These are phyloP conservation scores for Aegilops umbellulata DNA, from an alignment of 176 grass and related monocot genomes.

Conservation along the genomic window DNA sequence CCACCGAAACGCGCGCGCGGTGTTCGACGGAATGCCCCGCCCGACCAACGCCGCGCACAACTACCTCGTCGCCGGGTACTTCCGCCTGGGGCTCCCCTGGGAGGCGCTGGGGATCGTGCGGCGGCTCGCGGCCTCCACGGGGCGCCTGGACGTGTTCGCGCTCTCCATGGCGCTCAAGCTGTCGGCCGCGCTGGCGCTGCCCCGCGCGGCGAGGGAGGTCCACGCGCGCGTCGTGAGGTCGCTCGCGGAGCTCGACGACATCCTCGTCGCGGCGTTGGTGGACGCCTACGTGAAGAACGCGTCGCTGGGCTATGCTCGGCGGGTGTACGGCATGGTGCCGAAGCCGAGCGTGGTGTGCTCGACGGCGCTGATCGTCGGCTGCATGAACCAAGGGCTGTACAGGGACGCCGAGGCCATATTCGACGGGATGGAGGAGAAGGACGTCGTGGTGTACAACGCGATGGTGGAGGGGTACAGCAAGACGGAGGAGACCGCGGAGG, in stretches of 20 bases:
- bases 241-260: conserved; percentile 42
- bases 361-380: conserved; percentile 77
- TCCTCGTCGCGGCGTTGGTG: conserved; percentile 58
- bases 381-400: conserved; percentile 54
- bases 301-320: conserved; percentile 43
- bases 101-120: conserved; percentile 58
- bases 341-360: conserved; percentile 60
- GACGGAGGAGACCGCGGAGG: conserved; percentile 39
- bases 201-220: conserved; percentile 42
- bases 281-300: conserved; percentile 79
- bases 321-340: conserved; percentile 38
- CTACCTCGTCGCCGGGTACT: conserved; percentile 78
- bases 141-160: conserved; percentile 52
- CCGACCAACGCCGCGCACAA: conserved; percentile 51
- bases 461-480: conserved; percentile 79
- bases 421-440: conserved; percentile 40
- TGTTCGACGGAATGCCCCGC: conserved; percentile 64
- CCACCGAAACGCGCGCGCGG: conserved; percentile 53
- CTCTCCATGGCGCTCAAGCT: conserved; percentile 91
- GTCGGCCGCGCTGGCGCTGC: conserved; percentile 32
- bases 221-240: conserved; percentile 59
- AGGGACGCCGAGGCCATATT: conserved; percentile 59
- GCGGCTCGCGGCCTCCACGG: conserved; percentile 41
- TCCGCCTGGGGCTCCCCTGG: conserved; percentile 36
- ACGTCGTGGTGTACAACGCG: conserved; percentile 66